Conservation (phyloP, 139 green algal species). For the Zygnema circumcarinatum region DNA sequence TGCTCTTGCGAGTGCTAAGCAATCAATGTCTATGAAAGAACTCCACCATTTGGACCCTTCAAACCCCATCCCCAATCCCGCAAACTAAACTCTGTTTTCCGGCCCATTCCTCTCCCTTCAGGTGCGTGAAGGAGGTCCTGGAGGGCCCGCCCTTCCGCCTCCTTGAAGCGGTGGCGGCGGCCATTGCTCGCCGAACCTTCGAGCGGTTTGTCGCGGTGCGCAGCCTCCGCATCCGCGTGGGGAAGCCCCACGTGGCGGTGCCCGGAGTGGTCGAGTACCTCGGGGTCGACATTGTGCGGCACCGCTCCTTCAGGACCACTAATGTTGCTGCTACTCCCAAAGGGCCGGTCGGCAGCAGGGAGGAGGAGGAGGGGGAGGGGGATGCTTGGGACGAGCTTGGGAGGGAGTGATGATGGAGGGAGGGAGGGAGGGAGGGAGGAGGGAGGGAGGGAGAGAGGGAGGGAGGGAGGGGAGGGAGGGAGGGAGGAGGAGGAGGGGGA, state of each 20-base stretch:
- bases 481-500: background rate
- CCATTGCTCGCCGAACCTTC: conserved; percentile 2
- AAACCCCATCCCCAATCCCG: no score
- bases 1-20: no score
- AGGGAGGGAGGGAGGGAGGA: background rate
- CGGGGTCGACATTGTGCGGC: conserved; percentile 1
- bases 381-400: background rate
- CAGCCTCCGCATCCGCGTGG: background rate
- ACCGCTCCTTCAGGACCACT: background rate
- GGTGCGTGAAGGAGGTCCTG: conserved; percentile 31
- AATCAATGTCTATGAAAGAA: no score
- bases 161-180: conserved; percentile 20
- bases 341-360: background rate
- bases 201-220: background rate
- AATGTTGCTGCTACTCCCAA: background rate
- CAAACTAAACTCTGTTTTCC: background rate
- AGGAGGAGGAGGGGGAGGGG: background rate
- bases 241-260: background rate
- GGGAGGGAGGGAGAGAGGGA: background rate
- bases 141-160: conserved; percentile 19
- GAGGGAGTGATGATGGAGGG: background rate
- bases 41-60: no score
- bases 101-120: background rate
- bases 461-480: background rate
- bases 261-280: conserved; percentile 1